Percentiles rank a stretch among this genome's conserved stretches.
These are phyloP conservation scores for Pythium coloratum DNA, from an alignment of 352 stramenopile genomes.

Conservation along the genomic window DNA sequence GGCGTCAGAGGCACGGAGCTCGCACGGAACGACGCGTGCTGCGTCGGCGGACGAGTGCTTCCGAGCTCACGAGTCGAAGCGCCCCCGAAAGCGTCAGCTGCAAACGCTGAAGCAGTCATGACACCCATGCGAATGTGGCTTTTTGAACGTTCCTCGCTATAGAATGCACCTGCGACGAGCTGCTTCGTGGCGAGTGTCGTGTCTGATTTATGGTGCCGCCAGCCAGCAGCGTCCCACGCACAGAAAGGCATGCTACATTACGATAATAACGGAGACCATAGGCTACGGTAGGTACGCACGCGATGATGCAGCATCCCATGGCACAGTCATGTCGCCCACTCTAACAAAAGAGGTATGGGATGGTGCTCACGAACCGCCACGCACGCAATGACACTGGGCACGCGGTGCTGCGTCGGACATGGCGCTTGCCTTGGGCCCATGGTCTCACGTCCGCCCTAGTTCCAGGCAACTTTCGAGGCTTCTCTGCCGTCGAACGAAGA, in stretches of 20 bases:
- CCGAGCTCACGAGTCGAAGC: conserved; percentile 5
- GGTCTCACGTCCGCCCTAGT: neutral
- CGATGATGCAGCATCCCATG: neutral
- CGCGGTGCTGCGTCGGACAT: neutral
- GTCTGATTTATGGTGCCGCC: neutral
- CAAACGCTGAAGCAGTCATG: neutral
- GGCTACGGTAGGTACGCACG: neutral
- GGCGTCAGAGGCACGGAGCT: neutral
- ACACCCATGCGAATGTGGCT: neutral
- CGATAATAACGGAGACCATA: neutral
- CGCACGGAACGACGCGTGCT: conserved; percentile 2
- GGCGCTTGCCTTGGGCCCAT: neutral
- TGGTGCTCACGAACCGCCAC: neutral
- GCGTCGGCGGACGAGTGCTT: neutral
- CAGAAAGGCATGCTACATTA: neutral
- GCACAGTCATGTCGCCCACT: neutral
- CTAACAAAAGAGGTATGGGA: neutral
- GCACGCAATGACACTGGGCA: neutral
- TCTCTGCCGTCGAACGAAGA: neutral
- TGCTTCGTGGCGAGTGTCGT: neutral
- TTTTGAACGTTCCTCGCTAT: neutral
- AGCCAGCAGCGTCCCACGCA: neutral
- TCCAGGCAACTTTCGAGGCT: neutral
- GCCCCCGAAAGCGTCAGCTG: neutral
- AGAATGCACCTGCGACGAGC: neutral